These are phyloP conservation scores for Nicotiana attenuata DNA, from an alignment of 257 asterid genomes.

Conservation along the genomic window DNA sequence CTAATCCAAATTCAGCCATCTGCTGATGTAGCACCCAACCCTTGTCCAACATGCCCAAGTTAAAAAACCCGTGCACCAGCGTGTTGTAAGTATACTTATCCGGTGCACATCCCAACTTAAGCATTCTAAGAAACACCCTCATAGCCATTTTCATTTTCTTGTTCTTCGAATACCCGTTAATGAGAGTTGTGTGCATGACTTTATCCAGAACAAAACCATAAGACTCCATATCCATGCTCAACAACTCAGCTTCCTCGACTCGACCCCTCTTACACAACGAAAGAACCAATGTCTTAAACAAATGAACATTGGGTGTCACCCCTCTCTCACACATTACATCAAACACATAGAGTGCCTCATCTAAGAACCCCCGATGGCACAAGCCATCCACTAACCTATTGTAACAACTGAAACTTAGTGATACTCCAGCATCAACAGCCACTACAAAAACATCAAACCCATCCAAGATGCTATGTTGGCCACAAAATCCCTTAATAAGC, in stretches of 20 bases:
- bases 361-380: slow-evolving; percentile 38
- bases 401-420: slow-evolving; percentile 36
- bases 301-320: slow-evolving; percentile 35
- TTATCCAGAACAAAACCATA: slow-evolving; percentile 44
- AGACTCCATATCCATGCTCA: slow-evolving; percentile 41
- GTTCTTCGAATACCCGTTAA: slow-evolving; percentile 42
- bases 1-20: slow-evolving; percentile 44
- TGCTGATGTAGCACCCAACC: slow-evolving; percentile 31
- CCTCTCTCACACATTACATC: slow-evolving; percentile 33
- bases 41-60: slow-evolving; percentile 38
- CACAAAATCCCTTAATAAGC: slow-evolving; percentile 29
- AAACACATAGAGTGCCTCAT: slow-evolving; percentile 44
- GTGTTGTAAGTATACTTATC: slow-evolving; percentile 52
- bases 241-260: slow-evolving; percentile 49
- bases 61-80: slow-evolving; percentile 46
- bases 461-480: slow-evolving; percentile 34
- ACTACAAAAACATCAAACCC: slow-evolving; percentile 35
- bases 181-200: slow-evolving; percentile 43
- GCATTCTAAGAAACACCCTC: slow-evolving; percentile 53
- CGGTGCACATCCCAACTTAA: slow-evolving; percentile 42
- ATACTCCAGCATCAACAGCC: slow-evolving; percentile 20
- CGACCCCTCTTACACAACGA: slow-evolving; percentile 44
- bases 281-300: slow-evolving; percentile 42
- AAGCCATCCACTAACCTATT: slow-evolving; percentile 40
- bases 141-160: slow-evolving; percentile 56